Conservation (phyloP, 2,329 filamentous ascomycete species). For the Colletotrichum melonis region DNA sequence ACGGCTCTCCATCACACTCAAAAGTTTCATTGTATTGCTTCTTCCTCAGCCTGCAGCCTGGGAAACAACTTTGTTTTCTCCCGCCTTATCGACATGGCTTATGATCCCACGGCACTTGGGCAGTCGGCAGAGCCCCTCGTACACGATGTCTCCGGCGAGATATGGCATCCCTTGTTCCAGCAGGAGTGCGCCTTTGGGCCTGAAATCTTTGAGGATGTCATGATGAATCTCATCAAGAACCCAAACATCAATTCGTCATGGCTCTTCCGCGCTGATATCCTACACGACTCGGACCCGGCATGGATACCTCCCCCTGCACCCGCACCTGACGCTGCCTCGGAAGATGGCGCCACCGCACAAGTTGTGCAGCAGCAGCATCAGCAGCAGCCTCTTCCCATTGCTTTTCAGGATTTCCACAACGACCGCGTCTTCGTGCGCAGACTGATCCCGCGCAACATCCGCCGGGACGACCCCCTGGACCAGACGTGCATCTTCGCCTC, state of each 20-base stretch:
- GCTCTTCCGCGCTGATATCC: constrained; percentile 82
- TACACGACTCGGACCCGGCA: constrained; percentile 61
- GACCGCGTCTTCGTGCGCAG: constrained; percentile 77
- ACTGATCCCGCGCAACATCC: constrained; percentile 84
- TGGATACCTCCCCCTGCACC: constrained; percentile 35
- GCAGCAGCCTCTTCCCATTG: constrained; percentile 49
- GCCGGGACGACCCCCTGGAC: constrained; percentile 78
- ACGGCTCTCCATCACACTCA: constrained; percentile 6
- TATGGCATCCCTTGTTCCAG: constrained; percentile 66
- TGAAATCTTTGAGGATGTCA: constrained; percentile 72
- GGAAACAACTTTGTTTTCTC: constrained; percentile 8
- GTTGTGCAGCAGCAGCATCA: not conserved
- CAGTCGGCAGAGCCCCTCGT: constrained; percentile 47
- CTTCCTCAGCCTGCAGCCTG: constrained; percentile 17
- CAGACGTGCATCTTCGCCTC: constrained; percentile 87
- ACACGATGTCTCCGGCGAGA: constrained; percentile 46
- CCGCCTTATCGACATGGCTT: constrained; percentile 42
- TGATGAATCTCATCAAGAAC: constrained; percentile 81
- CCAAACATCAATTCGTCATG: constrained; percentile 84
- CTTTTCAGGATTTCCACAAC: constrained; percentile 56
- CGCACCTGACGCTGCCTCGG: constrained; percentile 33
- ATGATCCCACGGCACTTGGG: constrained; percentile 48
- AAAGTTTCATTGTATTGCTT: constrained; percentile 18
- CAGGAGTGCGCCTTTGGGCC: constrained; percentile 72
- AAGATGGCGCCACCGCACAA: constrained; percentile 40